These are phyloP conservation scores for Nicotiana paniculata DNA, from an alignment of 257 asterid genomes.

Conservation along the genomic window DNA sequence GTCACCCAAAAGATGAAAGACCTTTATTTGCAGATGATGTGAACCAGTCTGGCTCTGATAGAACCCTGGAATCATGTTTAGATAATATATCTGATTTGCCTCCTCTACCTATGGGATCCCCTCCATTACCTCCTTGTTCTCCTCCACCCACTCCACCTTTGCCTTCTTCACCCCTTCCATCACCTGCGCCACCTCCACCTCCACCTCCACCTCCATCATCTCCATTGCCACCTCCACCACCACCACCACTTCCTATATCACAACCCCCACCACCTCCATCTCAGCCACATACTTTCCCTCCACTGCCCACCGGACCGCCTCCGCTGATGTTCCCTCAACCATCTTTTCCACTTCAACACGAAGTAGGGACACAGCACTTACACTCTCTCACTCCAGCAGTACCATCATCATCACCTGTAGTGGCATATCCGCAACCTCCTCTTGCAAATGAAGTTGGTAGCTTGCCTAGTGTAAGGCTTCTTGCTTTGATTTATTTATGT, in stretches of 20 bases:
- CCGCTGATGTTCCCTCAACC: conserved; percentile 46
- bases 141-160: conserved; percentile 87
- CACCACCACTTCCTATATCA: conserved; percentile 20
- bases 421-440: conserved; percentile 42
- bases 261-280: conserved; percentile 42
- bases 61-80: conserved; percentile 31
- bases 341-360: conserved; percentile 50
- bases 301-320: conserved; percentile 45
- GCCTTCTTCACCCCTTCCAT: conserved; percentile 74
- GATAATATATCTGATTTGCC: conserved; percentile 30
- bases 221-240: conserved; percentile 34
- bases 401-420: conserved; percentile 34
- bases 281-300: conserved; percentile 40
- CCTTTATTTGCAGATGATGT: conserved; percentile 21
- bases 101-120: conserved; percentile 78
- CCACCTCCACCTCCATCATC: conserved; percentile 39
- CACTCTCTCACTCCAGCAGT: conserved; percentile 36
- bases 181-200: conserved; percentile 33
- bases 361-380: conserved; percentile 39
- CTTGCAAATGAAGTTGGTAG: conserved; percentile 42
- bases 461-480: conserved; percentile 45
- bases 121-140: conserved; percentile 75
- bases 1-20: conserved; percentile 59
- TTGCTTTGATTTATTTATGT: conserved; percentile 5
- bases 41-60: conserved; percentile 22